Base-by-base conservation (phyloP, 192 early-diverging fungal species). In the Spizellomyces sp. region DNA sequence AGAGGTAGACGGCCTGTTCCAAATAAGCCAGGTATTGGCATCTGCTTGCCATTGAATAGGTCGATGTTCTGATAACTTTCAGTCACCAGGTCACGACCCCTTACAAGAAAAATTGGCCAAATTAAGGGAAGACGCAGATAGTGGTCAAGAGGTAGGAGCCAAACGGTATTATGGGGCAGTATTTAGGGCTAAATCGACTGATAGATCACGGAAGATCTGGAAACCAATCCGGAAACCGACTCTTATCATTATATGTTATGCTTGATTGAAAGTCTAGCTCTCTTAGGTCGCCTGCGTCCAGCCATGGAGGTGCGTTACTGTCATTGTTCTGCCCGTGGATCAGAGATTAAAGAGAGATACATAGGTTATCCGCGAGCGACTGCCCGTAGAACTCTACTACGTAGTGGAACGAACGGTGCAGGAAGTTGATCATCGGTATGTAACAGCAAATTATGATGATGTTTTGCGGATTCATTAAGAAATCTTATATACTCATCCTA, bases 321-420 rank as follows among this genome's bases (percentile, higher is more conserved):
- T 0, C 41, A 17, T 42, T 76, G 8, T 0, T 64, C 41, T 79
- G 42, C 10, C 67, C 50, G 50, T n/a, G 14, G 14, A 54, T 54
- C 17, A 19, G 4, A 36, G 27, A 36, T 36, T 54, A n/a, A 19
- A 54, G 14, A 12, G 50, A 54, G 50, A 12, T 12, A 54, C 60
- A 36, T n/a, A 77, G 75, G 60, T 78, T 45, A 50, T 77, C 10
- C 43, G 75, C 27, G 84, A 86, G 15, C 44, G 81, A 10, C 63
- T 86, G 0, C 61, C 77, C 4, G 61, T 83, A 0, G 84, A 86
- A 50, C 63, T 86, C 14, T 86, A 77, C 64, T 76, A 79, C 58
- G 80, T 86, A 5, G 86, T 87, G 46, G 86, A 86, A 58, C 43
- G 82, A 12, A 80, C 80, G 0, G 77, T 87, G 14, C 78, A 81